Evolutionary conservation across 192 early-diverging fungal genomes (phyloP).

Genomic region (Rhizophagus sp.): DNA sequence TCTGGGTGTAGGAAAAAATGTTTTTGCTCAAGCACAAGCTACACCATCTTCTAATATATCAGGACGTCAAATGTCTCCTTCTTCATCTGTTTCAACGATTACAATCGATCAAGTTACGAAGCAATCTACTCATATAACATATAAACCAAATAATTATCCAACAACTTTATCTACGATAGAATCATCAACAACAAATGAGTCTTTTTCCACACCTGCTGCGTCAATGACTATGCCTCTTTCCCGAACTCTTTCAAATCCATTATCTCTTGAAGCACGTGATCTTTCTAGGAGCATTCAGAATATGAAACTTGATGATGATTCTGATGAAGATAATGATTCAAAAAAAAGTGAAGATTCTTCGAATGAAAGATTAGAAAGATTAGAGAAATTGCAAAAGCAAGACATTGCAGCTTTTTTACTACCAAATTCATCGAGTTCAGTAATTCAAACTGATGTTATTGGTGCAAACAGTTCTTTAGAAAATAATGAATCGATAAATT

Average conservation of each 20-base stretch:
- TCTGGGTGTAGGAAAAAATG: neutral
- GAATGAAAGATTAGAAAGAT: constrained; percentile 16
- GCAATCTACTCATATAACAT: neutral
- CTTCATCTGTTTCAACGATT: constrained; percentile 30
- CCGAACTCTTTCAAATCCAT: neutral
- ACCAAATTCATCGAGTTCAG: neutral
- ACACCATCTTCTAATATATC: neutral
- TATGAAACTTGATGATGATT: neutral
- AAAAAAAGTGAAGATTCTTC: neutral
- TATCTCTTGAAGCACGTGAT: constrained; percentile 6
- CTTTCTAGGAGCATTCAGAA: neutral
- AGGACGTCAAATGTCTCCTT: neutral
- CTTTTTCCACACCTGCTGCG: constrained; percentile 7
- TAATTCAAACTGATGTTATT: neutral
- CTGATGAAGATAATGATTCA: neutral
- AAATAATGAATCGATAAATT: neutral
- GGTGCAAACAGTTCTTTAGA: neutral
- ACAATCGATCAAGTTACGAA: neutral
- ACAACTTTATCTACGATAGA: constrained; percentile 5
- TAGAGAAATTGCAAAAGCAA: constrained; percentile 1
- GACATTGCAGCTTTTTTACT: constrained; percentile 17
- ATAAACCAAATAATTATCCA: neutral
- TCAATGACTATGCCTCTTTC: constrained; percentile 3
- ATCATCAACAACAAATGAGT: constrained; percentile 10
- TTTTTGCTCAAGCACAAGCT: neutral